Conservation (phyloP, 1,139 yeast genomes). For the Blastobotrys aristatus region DNA sequence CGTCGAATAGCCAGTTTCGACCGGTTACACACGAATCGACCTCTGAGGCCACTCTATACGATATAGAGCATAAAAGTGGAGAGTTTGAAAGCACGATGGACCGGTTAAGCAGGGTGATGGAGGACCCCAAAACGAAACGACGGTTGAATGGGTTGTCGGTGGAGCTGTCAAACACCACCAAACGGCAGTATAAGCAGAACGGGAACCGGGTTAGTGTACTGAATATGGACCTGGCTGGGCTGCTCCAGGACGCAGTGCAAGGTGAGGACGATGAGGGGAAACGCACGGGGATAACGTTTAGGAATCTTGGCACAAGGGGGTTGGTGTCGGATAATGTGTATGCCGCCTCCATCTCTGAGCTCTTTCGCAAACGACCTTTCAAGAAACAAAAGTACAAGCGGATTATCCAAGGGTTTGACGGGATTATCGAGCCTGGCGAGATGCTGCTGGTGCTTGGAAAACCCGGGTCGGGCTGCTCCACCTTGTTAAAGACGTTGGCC, state of each 20-base stretch:
- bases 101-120: slow-evolving; percentile 19
- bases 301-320: slow-evolving; percentile 44
- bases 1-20: too few species aligned
- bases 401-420: slow-evolving; percentile 15
- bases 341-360: slow-evolving; percentile 45
- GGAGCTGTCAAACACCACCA: slow-evolving; percentile 36
- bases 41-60: slow-evolving; percentile 4
- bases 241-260: slow-evolving; percentile 26
- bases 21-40: background rate
- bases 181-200: slow-evolving; percentile 35
- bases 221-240: slow-evolving; percentile 33
- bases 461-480: slow-evolving; percentile 62
- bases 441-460: slow-evolving; percentile 55
- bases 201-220: slow-evolving; percentile 39
- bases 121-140: slow-evolving; percentile 30
- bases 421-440: slow-evolving; percentile 41
- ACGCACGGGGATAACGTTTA: slow-evolving; percentile 46
- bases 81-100: slow-evolving; percentile 12
- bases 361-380: slow-evolving; percentile 28
- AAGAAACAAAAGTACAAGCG: background rate
- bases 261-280: slow-evolving; percentile 39
- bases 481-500: slow-evolving; percentile 49
- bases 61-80: slow-evolving; percentile 16
- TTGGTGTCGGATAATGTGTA: slow-evolving; percentile 47
- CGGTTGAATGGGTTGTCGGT: slow-evolving; percentile 40